Base-by-base conservation (phyloP, 2,329 filamentous ascomycete genomes). In the Trichoderma koningiopsis region DNA sequence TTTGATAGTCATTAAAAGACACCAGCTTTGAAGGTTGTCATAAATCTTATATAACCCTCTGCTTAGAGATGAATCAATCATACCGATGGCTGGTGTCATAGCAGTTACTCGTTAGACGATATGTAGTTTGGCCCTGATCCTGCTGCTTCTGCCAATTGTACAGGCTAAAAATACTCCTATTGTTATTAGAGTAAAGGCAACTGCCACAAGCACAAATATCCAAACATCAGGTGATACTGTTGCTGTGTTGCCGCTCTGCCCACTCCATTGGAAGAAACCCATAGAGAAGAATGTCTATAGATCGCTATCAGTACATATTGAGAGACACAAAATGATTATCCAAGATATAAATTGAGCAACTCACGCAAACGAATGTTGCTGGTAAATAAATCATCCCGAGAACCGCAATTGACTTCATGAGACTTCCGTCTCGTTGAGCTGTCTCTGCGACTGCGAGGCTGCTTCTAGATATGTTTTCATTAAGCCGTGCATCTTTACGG, bases 381-480 rank as follows among this genome's bases (percentile, higher is more conserved):
- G 76, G 75, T 0, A 77, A 68, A 62, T 76, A 77, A 5, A 77
- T 61, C 67, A 77, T 73, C 1, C 73, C 72, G 5, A 74, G 70
- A 3, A 68, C 55, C 0, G 72, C 71, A 33, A 73, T 72, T 0
- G 64, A 72, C 37, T 70, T 71, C 73, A 74, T 74, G 0, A 70
- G 40, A 11, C 63, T 71, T 6, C 73, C 69, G 19, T 73, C 73
- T 19, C 58, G 69, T 7, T 70, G 62, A 2, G 72, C 56, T 24
- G 66, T 68, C 13, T 65, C 52, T 2, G 73, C 72, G 6, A 74
- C 66, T 1, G 47, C 60, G 14, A 73, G 35, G 7, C 33, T 64
- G 10, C 33, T 64, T 10, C 22, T 43, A 0, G 61, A 64, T 43
- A 64, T 64, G 2, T 31, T 64, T 43, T 64, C 61, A 47, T 71